Evolutionary conservation across 1,139 yeast species (phyloP).

Genomic region (Blastobotrys serpentis): DNA sequence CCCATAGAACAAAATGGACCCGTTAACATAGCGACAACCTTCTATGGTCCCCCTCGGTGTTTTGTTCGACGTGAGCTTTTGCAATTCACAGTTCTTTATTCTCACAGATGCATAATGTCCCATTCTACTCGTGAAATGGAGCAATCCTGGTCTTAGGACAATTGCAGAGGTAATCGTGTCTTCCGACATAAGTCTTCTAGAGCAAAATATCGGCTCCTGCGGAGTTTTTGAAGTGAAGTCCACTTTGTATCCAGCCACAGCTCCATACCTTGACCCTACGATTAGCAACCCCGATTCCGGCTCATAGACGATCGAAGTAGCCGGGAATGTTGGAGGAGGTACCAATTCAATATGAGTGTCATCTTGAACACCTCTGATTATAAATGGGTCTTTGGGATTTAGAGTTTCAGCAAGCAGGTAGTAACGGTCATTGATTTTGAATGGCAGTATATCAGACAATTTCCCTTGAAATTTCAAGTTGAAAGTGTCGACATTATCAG

Average conservation of each 20-base stretch:
- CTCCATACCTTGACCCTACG: slow-evolving; percentile 72
- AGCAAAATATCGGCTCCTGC: slow-evolving; percentile 35
- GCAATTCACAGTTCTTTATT: slow-evolving; percentile 21
- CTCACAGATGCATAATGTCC: slow-evolving; percentile 28
- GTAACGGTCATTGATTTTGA: slow-evolving; percentile 32
- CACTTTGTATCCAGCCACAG: slow-evolving; percentile 57
- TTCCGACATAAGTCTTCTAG: slow-evolving; percentile 62
- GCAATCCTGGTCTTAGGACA: slow-evolving; percentile 13
- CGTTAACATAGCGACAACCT: slow-evolving; percentile 53
- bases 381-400: slow-evolving; percentile 57
- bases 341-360: slow-evolving; percentile 19
- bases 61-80: slow-evolving; percentile 57
- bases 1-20: slow-evolving; percentile 69
- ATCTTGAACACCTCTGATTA: slow-evolving; percentile 40
- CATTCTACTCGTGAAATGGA: slow-evolving; percentile 32
- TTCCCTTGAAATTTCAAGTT: slow-evolving; percentile 41
- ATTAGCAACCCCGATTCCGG: slow-evolving; percentile 45
- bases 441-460: slow-evolving; percentile 52
- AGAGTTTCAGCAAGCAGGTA: slow-evolving; percentile 63
- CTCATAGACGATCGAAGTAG: slow-evolving; percentile 56
- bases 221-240: slow-evolving; percentile 26
- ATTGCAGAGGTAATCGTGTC: slow-evolving; percentile 68
- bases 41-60: slow-evolving; percentile 76
- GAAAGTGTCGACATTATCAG: slow-evolving; percentile 24
- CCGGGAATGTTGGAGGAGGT: slow-evolving; percentile 49